Evolutionary conservation across 1,284 basidiomycete genomes (phyloP).

Genomic region (Caloboletus firmus): DNA sequence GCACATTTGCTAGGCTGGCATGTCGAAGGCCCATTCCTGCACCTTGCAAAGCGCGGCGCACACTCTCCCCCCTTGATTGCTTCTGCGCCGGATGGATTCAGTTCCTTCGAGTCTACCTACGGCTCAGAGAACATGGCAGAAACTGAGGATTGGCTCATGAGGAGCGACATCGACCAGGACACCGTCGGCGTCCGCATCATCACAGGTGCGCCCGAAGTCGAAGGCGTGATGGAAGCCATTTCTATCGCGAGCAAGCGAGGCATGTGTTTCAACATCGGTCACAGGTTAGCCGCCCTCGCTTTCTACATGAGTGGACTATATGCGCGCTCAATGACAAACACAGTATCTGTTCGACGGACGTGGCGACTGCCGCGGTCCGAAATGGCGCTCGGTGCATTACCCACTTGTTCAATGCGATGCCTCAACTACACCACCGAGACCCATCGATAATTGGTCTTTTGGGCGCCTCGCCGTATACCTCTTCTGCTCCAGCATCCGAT

Average conservation of each 20-base stretch:
- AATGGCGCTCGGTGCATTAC: slow-evolving; percentile 82
- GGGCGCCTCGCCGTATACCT: slow-evolving; percentile 68
- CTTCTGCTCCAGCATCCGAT: slow-evolving; percentile 37
- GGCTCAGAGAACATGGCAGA: slow-evolving; percentile 62
- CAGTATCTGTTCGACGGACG: slow-evolving; percentile 64
- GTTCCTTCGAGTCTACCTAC: slow-evolving; percentile 73
- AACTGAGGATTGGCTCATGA: slow-evolving; percentile 66
- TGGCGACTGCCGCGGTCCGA: slow-evolving; percentile 66
- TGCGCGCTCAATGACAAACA: slow-evolving; percentile 7
- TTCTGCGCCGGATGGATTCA: slow-evolving; percentile 58
- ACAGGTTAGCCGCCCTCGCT: slow-evolving; percentile 60
- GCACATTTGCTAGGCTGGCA: slow-evolving; percentile 85
- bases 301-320: neutral
- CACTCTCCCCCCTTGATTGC: slow-evolving; percentile 73
- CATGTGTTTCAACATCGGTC: slow-evolving; percentile 81
- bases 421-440: slow-evolving; percentile 80
- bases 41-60: slow-evolving; percentile 75
- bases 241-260: slow-evolving; percentile 62
- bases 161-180: slow-evolving; percentile 33
- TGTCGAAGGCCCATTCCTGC: slow-evolving; percentile 87
- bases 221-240: slow-evolving; percentile 75
- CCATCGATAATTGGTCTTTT: slow-evolving; percentile 86
- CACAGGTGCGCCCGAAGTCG: slow-evolving; percentile 84
- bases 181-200: slow-evolving; percentile 73
- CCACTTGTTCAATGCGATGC: slow-evolving; percentile 93